Conservation (phyloP, 805 yeast genomes). For the Yarrowia divulgata region DNA sequence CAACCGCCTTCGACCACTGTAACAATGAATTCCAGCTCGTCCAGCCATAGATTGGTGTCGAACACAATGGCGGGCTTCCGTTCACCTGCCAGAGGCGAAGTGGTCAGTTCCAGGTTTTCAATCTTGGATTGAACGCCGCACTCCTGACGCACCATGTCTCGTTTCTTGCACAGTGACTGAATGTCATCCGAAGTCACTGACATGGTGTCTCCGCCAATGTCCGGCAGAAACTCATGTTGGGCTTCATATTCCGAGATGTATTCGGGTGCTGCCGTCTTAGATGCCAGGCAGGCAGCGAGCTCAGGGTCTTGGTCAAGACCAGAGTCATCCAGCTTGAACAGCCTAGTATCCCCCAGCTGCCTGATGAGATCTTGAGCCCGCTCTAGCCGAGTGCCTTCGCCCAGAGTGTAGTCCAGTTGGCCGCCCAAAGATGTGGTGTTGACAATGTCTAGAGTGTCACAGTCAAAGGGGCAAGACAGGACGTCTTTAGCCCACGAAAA, state of each 20-base stretch:
- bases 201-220: constrained; percentile 6
- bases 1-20: constrained; percentile 17
- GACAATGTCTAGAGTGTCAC: constrained; percentile 33
- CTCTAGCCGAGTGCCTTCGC: constrained; percentile 4
- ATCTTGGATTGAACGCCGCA: constrained; percentile 33
- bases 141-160: constrained; percentile 31
- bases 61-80: constrained; percentile 17
- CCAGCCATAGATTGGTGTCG: constrained; percentile 26
- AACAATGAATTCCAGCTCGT: constrained; percentile 12
- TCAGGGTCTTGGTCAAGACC: constrained; percentile 20
- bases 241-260: constrained; percentile 27
- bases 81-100: constrained; percentile 31
- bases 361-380: constrained; percentile 27
- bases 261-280: not conserved
- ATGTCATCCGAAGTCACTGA: constrained; percentile 13
- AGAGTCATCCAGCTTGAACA: constrained; percentile 11
- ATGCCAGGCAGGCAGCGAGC: constrained; percentile 1
- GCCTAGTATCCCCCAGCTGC: not conserved
- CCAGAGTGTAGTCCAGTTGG: constrained; percentile 31
- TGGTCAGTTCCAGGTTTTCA: constrained; percentile 21
- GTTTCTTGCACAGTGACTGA: constrained; percentile 28
- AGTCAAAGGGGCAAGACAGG: constrained; percentile 7
- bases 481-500: constrained; percentile 28
- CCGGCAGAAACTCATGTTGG: constrained; percentile 31
- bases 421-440: constrained; percentile 21